These are phyloP conservation scores for Pyricularia pennisetigena DNA, from an alignment of 2,329 filamentous ascomycete species.

Conservation along the genomic window DNA sequence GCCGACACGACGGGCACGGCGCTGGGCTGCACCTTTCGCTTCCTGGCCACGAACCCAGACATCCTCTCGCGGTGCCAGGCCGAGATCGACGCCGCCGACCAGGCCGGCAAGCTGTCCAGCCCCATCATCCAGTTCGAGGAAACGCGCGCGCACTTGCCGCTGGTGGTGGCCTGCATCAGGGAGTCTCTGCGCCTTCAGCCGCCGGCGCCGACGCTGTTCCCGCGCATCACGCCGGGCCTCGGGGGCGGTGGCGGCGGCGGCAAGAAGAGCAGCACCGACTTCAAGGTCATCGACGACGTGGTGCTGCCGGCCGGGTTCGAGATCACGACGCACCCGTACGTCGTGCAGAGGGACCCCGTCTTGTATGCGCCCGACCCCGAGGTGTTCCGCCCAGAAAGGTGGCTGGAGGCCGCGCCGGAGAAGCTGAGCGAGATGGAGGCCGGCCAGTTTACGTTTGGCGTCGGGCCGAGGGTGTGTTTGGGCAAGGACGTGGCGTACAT, in stretches of 20 bases:
- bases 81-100: conserved; percentile 44
- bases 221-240: conserved; percentile 18
- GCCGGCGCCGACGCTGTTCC: conserved; percentile 18
- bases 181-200: conserved; percentile 15
- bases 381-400: not conserved
- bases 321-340: conserved; percentile 10
- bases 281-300: conserved; percentile 14
- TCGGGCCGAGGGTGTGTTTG: conserved; percentile 25
- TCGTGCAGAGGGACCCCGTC: conserved; percentile 7
- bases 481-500: conserved; percentile 30
- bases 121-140: conserved; percentile 40
- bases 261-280: not conserved
- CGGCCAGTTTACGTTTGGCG: conserved; percentile 25
- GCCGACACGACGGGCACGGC: not conserved
- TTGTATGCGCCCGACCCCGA: conserved; percentile 3
- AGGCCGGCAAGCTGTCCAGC: conserved; percentile 23
- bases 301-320: conserved; percentile 18
- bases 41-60: not conserved
- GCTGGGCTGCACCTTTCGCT: conserved; percentile 2
- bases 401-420: not conserved
- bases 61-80: conserved; percentile 30
- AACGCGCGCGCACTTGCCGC: conserved; percentile 12
- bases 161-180: conserved; percentile 12
- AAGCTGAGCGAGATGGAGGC: conserved; percentile 1
- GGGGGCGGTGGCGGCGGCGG: conserved; percentile 21